Evolutionary conservation across 768 basidiomycete genomes (phyloP).

Genomic region (Leucocoprinus birnbaumii): DNA sequence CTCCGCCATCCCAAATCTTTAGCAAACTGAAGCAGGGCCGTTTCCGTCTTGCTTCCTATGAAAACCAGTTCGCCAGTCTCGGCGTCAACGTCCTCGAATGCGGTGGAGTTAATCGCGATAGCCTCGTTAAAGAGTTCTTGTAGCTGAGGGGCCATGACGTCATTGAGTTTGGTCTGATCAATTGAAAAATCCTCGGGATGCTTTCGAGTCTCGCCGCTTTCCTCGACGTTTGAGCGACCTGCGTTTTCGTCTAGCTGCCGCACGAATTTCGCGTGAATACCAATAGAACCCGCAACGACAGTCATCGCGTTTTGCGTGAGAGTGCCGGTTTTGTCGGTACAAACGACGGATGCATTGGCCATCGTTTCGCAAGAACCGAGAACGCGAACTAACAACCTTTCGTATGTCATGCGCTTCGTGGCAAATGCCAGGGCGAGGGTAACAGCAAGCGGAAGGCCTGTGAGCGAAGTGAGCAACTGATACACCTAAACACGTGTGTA

Average conservation of each 20-base stretch:
- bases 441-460: conserved; percentile 91
- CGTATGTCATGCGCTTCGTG: conserved; percentile 96
- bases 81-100: conserved; percentile 79
- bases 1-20: conserved; percentile 76
- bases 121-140: conserved; percentile 75
- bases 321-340: conserved; percentile 96
- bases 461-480: conserved; percentile 6
- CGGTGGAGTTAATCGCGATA: conserved; percentile 91
- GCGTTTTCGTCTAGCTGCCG: conserved; percentile 70
- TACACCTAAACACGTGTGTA: not conserved
- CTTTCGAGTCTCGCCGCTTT: conserved; percentile 36
- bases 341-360: conserved; percentile 95
- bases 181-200: conserved; percentile 79
- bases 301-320: conserved; percentile 95
- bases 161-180: conserved; percentile 71
- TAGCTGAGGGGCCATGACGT: conserved; percentile 57
- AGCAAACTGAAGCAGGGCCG: conserved; percentile 83
- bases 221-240: conserved; percentile 68
- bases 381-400: conserved; percentile 93
- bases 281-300: conserved; percentile 93
- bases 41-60: conserved; percentile 95
- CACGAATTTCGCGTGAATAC: conserved; percentile 94
- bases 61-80: conserved; percentile 61
- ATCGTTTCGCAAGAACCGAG: conserved; percentile 98
- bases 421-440: conserved; percentile 96